phyloP scores from a whole-genome alignment of 179 eudicot genomes.

The Drosera spatulata region DNA sequence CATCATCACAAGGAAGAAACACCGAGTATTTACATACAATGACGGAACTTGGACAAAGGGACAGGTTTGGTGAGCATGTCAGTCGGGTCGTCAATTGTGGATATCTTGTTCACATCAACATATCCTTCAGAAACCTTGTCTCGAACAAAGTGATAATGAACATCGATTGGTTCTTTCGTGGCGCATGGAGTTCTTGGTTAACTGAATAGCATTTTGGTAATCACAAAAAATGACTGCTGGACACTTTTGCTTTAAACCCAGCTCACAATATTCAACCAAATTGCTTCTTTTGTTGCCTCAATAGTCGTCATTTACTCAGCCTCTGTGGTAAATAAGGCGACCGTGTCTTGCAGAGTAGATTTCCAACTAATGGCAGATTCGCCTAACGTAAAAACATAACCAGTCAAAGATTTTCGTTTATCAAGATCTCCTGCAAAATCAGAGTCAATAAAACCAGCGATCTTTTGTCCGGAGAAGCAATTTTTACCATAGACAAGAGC shows the following conservation, averaged over 20 bases:
- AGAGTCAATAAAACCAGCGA: conserved; percentile 1
- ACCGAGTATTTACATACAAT: too few species aligned
- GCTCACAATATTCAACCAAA: conserved; percentile 3
- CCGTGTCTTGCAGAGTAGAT: too few species aligned
- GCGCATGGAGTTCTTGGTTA: neutral
- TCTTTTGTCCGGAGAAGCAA: neutral
- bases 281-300: neutral
- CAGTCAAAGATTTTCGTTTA: neutral
- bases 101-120: too few species aligned
- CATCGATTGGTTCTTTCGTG: neutral
- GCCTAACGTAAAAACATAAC: conserved; percentile 6
- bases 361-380: neutral
- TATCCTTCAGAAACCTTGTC: too few species aligned
- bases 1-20: too few species aligned
- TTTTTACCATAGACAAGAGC: neutral
- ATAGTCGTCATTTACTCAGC: conserved; percentile 1
- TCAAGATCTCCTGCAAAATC: neutral
- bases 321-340: too few species aligned
- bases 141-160: too few species aligned
- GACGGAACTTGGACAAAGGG: too few species aligned
- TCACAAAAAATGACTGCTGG: neutral
- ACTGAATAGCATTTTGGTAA: neutral
- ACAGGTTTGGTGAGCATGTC: too few species aligned
- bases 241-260: neutral
- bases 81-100: too few species aligned